Evolutionary conservation across 129 eudicot genomes (phyloP).

Genomic region (Deinandra increscens): DNA sequence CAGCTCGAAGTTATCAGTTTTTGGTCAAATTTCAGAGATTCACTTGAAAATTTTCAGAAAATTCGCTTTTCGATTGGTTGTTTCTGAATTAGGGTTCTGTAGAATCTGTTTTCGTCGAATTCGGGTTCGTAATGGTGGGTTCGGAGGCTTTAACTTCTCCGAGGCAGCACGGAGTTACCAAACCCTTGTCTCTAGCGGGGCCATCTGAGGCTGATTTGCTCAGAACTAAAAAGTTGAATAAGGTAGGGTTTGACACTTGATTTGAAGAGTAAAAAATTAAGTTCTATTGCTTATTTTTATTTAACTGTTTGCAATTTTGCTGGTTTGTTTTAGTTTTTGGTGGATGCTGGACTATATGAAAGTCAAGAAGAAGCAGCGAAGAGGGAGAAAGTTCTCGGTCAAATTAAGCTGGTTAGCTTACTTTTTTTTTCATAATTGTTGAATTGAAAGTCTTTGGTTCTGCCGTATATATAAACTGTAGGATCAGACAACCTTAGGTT

Average conservation of each 20-base stretch:
- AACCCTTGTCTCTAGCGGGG: slow-evolving; percentile 63
- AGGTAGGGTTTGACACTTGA: slow-evolving; percentile 38
- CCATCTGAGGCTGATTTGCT: slow-evolving; percentile 55
- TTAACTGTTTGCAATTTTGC: not conserved
- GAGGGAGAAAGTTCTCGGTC: slow-evolving; percentile 62
- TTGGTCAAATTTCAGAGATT: not conserved
- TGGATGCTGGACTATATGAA: slow-evolving; percentile 63
- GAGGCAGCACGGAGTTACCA: slow-evolving; percentile 73
- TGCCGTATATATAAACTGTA: not conserved
- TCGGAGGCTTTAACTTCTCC: slow-evolving; percentile 49
- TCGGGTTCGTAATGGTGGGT: slow-evolving; percentile 39
- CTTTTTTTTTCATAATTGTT: not conserved
- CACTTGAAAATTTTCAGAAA: not conserved
- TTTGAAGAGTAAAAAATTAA: not conserved
- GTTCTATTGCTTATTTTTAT: not conserved
- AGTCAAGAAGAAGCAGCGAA: slow-evolving; percentile 58
- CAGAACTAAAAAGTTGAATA: slow-evolving; percentile 54
- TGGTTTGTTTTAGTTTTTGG: slow-evolving; percentile 53
- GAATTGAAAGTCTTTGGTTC: not conserved
- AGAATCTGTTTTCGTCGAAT: not conserved
- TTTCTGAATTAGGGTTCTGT: slow-evolving; percentile 17
- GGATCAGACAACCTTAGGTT: not conserved
- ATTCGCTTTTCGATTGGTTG: not conserved
- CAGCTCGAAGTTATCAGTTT: not conserved
- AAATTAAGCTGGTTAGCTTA: slow-evolving; percentile 51